Evolutionary conservation across 352 stramenopile species (phyloP).

Genomic region (Saprolegnia diclina): DNA sequence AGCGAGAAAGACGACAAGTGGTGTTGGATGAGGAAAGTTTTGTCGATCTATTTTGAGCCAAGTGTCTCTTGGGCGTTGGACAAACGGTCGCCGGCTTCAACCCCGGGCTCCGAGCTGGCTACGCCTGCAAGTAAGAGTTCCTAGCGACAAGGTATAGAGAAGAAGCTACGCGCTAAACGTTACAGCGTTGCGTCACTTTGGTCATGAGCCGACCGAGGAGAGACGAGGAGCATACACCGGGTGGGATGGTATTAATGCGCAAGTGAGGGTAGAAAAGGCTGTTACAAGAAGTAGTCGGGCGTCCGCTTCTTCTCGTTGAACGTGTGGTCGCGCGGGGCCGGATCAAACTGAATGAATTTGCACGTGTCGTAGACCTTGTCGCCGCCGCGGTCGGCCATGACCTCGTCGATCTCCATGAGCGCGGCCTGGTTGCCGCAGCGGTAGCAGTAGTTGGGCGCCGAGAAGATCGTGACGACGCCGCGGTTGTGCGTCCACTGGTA

Average conservation of each 20-base stretch:
- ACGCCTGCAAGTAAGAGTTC: too few species aligned
- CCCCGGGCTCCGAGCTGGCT: too few species aligned
- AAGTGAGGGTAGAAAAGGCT: background rate
- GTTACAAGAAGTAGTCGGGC: conserved; percentile 91
- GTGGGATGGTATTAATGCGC: background rate
- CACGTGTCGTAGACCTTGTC: conserved; percentile 89
- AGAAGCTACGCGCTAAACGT: too few species aligned
- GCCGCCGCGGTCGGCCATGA: conserved; percentile 79
- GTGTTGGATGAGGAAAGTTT: too few species aligned
- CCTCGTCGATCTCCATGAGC: conserved; percentile 93
- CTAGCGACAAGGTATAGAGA: too few species aligned
- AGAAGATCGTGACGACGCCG: conserved; percentile 90
- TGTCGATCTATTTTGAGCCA: too few species aligned
- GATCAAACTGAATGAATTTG: conserved; percentile 91
- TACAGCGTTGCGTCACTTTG: too few species aligned
- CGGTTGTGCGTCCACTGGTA: conserved; percentile 92
- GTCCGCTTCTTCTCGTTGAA: conserved; percentile 91
- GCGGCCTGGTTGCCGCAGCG: conserved; percentile 94
- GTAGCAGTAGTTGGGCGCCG: conserved; percentile 93
- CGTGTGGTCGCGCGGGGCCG: conserved; percentile 83
- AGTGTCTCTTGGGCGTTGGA: too few species aligned
- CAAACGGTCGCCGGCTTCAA: too few species aligned
- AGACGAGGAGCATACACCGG: background rate
- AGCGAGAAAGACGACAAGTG: too few species aligned
- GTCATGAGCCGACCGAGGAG: background rate